These are phyloP conservation scores for Sanghuangporus baumii DNA, from an alignment of 1,284 basidiomycete genomes.

Conservation along the genomic window DNA sequence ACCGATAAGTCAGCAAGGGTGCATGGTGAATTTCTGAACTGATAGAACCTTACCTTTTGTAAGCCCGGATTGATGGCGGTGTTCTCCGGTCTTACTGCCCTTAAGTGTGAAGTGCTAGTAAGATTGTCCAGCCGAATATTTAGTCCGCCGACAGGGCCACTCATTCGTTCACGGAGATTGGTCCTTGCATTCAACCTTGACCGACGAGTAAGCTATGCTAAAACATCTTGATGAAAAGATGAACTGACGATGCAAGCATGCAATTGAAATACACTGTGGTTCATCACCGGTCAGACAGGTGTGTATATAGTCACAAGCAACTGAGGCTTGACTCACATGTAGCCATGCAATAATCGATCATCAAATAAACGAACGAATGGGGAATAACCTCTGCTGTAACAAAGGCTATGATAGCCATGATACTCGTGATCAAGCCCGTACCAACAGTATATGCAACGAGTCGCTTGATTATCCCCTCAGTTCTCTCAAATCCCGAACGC, in stretches of 20 bases:
- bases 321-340: background rate
- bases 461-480: constrained; percentile 2
- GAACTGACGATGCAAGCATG: background rate
- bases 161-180: too few relatives aligned
- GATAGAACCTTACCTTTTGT: too few relatives aligned
- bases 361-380: background rate
- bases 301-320: background rate
- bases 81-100: too few relatives aligned
- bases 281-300: background rate
- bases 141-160: too few relatives aligned
- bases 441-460: constrained; percentile 4
- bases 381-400: background rate
- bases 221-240: too few relatives aligned
- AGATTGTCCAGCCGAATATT: too few relatives aligned
- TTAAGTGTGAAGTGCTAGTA: too few relatives aligned
- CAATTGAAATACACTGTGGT: background rate
- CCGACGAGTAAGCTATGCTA: too few relatives aligned
- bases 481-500: constrained; percentile 5
- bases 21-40: too few relatives aligned
- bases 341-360: background rate
- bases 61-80: too few relatives aligned
- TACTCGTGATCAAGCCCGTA: background rate
- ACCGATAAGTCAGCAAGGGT: too few relatives aligned
- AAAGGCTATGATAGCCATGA: background rate
- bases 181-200: too few relatives aligned